Evolutionary conservation across 1,284 basidiomycete species (phyloP), one percentile per base, ranked within the genome.

Genomic region (Porogramme epimiltina): DNA sequence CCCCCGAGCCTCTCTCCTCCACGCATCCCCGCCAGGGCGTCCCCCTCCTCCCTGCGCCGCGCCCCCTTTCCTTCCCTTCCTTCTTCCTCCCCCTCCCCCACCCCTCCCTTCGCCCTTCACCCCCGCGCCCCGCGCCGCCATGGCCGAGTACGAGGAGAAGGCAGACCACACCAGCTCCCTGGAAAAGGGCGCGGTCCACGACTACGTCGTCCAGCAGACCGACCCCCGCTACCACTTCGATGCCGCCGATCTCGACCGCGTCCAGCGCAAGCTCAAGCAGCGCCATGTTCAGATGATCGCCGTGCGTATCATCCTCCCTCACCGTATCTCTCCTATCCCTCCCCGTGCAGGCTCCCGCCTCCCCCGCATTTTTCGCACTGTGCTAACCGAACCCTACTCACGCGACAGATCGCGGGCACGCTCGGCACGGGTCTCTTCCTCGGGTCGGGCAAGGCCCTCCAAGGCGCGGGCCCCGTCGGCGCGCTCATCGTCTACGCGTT

Each of bases 381-480:
- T 39, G 37, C 37, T n/a, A n/a, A 23, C 44, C 37, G 22, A 45
- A 36, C 34, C 22, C 16, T 4, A 18, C 23, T 60, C 9, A 16
- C 34, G 5, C 13, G 5, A n/a, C 34, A 87, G 84, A 85, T 87
- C 63, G 85, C 85, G 49, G 87, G 87, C 33, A 87, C 84, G 26
- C 81, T 89, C 54, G 87, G 87, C 39, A 91, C 89, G 1, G 90
- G 89, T 65, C 76, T 92, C 19, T 94, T 95, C 75, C 76, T 94
- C 38, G 90, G 90, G 56, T 85, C 87, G 13, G 92, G 91, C 19
- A 72, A 77, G 47, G 77, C 84, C 3, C 72, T 88, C 15, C 62
- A 66, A 13, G 68, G 63, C 13, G 80, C 81, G 49, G 85, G 87
- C 15, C 87, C 81, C 39, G 67, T 79, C 40, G 87, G 80, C 51